Conservation (phyloP, 129 eudicot genomes). For the Centella asiatica region DNA sequence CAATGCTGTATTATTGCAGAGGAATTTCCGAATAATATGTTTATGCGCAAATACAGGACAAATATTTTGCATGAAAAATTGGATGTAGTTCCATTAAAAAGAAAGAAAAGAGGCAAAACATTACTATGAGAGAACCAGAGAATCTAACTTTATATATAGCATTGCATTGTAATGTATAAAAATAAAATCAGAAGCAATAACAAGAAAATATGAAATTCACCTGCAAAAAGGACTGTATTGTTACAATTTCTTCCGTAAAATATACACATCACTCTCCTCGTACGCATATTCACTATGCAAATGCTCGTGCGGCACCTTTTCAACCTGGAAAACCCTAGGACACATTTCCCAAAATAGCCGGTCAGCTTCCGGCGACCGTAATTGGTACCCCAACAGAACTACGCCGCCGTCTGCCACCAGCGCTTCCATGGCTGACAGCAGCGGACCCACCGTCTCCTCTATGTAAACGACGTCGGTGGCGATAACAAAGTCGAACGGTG, state of each 20-base stretch:
- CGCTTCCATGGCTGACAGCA: constrained; percentile 52
- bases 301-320: constrained; percentile 68
- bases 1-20: no score
- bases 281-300: constrained; percentile 76
- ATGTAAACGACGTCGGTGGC: constrained; percentile 94
- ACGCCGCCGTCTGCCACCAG: constrained; percentile 61
- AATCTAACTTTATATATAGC: no score
- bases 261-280: constrained; percentile 74
- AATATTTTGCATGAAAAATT: no score
- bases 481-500: constrained; percentile 64
- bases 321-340: constrained; percentile 39
- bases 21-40: no score
- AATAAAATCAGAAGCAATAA: neutral
- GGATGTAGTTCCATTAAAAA: no score
- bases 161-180: no score
- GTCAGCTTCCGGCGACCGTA: constrained; percentile 84
- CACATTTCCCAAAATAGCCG: constrained; percentile 75
- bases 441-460: constrained; percentile 68
- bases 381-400: constrained; percentile 75
- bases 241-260: constrained; percentile 57
- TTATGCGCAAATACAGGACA: no score
- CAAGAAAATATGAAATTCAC: neutral
- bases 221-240: neutral
- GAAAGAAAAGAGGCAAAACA: no score
- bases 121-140: no score